These are phyloP conservation scores for Penicillium desertorum DNA, from an alignment of 495 filamentous ascomycete species.

Conservation along the genomic window DNA sequence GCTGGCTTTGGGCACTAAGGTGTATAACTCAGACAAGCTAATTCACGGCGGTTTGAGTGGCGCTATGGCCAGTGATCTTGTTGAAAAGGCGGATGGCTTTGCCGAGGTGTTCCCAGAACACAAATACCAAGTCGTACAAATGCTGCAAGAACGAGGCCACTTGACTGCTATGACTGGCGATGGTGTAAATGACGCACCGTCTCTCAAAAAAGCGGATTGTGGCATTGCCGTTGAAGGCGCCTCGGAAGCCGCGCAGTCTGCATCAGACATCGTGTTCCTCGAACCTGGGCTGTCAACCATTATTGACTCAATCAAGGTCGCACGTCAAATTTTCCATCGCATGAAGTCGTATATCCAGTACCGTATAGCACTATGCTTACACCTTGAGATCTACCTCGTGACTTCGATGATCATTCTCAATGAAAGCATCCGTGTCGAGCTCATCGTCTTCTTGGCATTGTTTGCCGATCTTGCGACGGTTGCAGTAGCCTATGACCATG, in stretches of 20 bases:
- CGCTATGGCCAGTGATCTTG: conserved; percentile 67
- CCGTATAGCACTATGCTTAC: conserved; percentile 72
- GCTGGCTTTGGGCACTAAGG: conserved; percentile 71
- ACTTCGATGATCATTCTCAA: conserved; percentile 74
- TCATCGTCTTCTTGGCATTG: conserved; percentile 71
- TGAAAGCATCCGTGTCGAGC: conserved; percentile 63
- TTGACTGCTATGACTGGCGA: conserved; percentile 98
- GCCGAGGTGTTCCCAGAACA: conserved; percentile 95
- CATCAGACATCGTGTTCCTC: conserved; percentile 74
- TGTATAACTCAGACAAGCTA: conserved; percentile 70
- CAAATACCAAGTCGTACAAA: conserved; percentile 97
- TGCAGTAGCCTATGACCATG: conserved; percentile 72
- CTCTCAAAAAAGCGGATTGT: conserved; percentile 89
- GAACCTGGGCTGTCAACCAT: conserved; percentile 73
- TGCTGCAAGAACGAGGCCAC: conserved; percentile 94
- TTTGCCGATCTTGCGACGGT: conserved; percentile 76
- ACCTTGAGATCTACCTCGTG: conserved; percentile 71
- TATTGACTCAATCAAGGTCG: conserved; percentile 72
- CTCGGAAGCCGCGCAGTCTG: conserved; percentile 70
- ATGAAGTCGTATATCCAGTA: conserved; percentile 81
- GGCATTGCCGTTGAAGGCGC: conserved; percentile 73
- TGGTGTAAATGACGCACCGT: conserved; percentile 96
- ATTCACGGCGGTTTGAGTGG: conserved; percentile 69
- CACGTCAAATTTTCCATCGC: conserved; percentile 74
- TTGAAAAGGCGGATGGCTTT: conserved; percentile 72